Evolutionary conservation across 495 filamentous ascomycete species (phyloP), one percentile per base, ranked within the genome.

Genomic region (Apiosordaria backusii): DNA sequence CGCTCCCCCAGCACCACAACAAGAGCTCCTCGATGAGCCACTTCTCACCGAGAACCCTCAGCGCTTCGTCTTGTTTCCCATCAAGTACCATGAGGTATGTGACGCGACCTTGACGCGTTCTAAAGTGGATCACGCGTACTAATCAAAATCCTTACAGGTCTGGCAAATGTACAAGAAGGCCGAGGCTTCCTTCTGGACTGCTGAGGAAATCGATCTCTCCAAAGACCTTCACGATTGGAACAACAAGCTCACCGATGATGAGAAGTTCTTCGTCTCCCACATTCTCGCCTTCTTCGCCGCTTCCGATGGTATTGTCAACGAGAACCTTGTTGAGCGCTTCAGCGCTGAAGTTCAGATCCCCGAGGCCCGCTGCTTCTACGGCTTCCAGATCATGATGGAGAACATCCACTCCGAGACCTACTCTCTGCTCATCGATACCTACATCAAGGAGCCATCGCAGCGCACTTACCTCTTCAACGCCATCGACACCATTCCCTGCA

Each of bases 141-240:
- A 64, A 74, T 67, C 10, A 23, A 1, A 13, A 18, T 62, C 57
- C 45, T 63, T 27, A 75, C 72, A 94, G 95, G 94, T 99, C 82
- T 99, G 95, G 95, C 96, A 97, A 80, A 97, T 99, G 94, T 99
- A 99, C 87, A 99, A 99, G 89, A 98, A 99, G 83, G 96, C 96
- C 71, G 94, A 97, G 80, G 95, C 95, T 24, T 98, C 96, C 50
- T 99, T 99, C 87, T 99, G 95, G 95, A 98, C 96, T 62, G 95
- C 95, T 63, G 95, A 99, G 77, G 95, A 99, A 83, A 97, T 99
- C 68, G 95, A 99, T 83, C 87, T 99, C 26, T 97, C 94, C 72
- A 98, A 99, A 83, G 95, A 99, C 79, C 85, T 97, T 24, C 91
- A 97, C 84, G 96, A 99, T 83, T 99, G 95, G 95, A 94, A 97